phyloP scores from a whole-genome alignment of 2,329 filamentous ascomycete species.

The Nothomitra cinnamomea region DNA sequence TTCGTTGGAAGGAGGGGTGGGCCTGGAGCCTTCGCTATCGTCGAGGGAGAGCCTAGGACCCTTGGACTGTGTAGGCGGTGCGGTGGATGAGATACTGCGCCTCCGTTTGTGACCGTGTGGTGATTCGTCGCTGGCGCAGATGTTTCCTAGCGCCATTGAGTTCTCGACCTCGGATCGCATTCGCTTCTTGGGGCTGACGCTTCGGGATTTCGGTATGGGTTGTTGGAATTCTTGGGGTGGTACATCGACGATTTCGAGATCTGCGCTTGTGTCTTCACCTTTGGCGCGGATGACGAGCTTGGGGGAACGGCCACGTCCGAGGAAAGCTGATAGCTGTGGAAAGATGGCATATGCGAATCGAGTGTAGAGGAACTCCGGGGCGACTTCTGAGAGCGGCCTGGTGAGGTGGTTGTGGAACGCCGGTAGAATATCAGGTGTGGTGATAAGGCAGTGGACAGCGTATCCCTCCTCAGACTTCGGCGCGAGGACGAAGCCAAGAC shows the following conservation, averaged over 20 bases:
- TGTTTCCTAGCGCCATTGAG: background rate
- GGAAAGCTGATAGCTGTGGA: background rate
- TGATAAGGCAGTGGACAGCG: background rate
- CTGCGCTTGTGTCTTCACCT: background rate
- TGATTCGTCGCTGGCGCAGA: background rate
- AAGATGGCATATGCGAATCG: background rate
- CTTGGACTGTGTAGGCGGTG: background rate
- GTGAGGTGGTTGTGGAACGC: background rate
- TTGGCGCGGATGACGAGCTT: background rate
- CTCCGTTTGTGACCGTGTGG: background rate
- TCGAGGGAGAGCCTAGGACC: background rate
- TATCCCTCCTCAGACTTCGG: background rate
- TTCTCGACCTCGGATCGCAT: background rate
- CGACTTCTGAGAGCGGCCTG: background rate
- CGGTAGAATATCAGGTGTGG: background rate
- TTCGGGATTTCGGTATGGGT: background rate
- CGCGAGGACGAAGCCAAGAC: background rate
- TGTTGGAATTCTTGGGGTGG: background rate
- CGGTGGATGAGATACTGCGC: background rate
- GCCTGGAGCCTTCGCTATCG: background rate
- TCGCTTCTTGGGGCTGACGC: background rate
- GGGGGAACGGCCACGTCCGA: background rate
- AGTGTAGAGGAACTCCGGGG: constrained; percentile 2
- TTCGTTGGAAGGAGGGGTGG: background rate
- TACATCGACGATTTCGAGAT: background rate